Evolutionary conservation across 352 stramenopile genomes (phyloP).

Genomic region (Aphanomyces cochlioides): DNA sequence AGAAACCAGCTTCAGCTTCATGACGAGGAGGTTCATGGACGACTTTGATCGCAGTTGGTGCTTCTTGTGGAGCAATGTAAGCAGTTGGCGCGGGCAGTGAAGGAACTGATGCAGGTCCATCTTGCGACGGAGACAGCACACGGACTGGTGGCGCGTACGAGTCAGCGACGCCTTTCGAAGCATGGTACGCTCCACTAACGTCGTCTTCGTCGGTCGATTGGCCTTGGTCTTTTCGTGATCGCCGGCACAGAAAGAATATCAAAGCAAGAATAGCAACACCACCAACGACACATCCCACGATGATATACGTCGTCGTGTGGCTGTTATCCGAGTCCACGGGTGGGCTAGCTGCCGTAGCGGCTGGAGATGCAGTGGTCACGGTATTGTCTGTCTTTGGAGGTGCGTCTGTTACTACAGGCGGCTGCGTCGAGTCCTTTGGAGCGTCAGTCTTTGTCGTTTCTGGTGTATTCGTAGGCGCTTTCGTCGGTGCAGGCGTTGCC

Average conservation of each 20-base stretch:
- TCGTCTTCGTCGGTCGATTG: neutral
- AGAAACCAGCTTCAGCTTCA: neutral
- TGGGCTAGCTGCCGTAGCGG: neutral
- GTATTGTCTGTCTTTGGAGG: neutral
- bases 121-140: neutral
- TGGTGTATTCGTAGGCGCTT: neutral
- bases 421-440: neutral
- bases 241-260: neutral
- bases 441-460: neutral
- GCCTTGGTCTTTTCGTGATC: neutral
- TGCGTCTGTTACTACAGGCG: too few relatives aligned
- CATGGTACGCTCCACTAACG: neutral
- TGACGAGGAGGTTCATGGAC: neutral
- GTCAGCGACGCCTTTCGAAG: too few relatives aligned
- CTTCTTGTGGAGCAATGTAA: neutral
- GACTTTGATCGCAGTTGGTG: neutral
- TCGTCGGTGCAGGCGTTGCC: neutral
- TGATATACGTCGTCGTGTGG: conserved; percentile 6
- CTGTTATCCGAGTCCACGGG: neutral
- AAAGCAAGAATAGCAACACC: neutral
- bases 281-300: neutral
- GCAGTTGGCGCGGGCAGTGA: neutral
- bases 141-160: neutral
- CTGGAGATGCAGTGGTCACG: neutral
- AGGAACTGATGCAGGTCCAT: neutral